phyloP scores from a whole-genome alignment of 345 rosid species.

The Aethionema arabicum region DNA sequence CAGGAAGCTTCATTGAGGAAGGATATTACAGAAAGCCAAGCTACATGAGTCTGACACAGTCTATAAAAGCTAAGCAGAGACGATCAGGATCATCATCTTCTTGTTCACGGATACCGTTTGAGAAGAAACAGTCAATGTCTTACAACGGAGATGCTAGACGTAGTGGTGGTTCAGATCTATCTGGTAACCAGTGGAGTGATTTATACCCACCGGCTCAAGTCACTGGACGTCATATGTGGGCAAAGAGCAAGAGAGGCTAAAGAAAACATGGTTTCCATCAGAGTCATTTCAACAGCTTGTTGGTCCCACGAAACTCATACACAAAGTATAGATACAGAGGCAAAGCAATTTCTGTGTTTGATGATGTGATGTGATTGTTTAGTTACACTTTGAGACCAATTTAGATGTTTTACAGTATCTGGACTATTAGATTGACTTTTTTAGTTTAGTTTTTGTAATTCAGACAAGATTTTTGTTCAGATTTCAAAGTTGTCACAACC shows the following conservation, averaged over 20 bases:
- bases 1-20: slow-evolving; percentile 43
- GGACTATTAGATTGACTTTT: no score
- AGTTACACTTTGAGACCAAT: not conserved
- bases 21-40: slow-evolving; percentile 58
- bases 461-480: no score
- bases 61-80: slow-evolving; percentile 74
- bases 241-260: slow-evolving; percentile 36
- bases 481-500: no score
- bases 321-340: slow-evolving; percentile 14
- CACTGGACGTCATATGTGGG: slow-evolving; percentile 41
- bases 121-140: slow-evolving; percentile 46
- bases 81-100: slow-evolving; percentile 38
- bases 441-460: no score
- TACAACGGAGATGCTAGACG: slow-evolving; percentile 51
- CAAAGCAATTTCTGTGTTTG: slow-evolving; percentile 21
- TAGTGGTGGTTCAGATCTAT: slow-evolving; percentile 49
- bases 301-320: slow-evolving; percentile 27
- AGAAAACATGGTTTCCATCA: slow-evolving; percentile 7
- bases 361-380: slow-evolving; percentile 17
- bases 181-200: slow-evolving; percentile 44
- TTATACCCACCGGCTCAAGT: slow-evolving; percentile 54
- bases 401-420: no score
- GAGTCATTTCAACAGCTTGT: slow-evolving; percentile 37
- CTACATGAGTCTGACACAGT: slow-evolving; percentile 76
- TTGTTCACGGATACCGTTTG: slow-evolving; percentile 36